Evolutionary conservation across 441 rosid species (phyloP), one percentile per base, ranked within the genome.

Genomic region (Macaranga tanarius): DNA sequence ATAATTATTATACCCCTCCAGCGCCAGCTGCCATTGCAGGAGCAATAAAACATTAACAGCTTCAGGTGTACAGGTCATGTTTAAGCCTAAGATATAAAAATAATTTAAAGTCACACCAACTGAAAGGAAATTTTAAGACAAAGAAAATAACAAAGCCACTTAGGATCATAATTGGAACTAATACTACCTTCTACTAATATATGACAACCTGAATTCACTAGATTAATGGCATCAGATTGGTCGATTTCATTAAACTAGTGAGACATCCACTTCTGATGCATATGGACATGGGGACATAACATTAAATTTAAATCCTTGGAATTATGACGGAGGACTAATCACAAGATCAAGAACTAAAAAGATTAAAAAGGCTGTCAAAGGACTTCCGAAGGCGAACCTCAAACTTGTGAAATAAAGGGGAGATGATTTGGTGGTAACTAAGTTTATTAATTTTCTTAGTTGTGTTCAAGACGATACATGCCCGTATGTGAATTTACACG

Each of bases 21-120:
- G 99, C 97, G 82, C 98, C 97, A 77, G 99, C 97, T 45, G 99
- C 99, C 86, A 93, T 84, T 63, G 98, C 92, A 84, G 98, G 99
- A 79, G 97, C 99, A 45, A 90, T 83, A 58, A 95, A 73, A 92
- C 85, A 69, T 93, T 97, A 73, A 88, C 87, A 44, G 97, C 99
- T 86, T 93, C 99, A 73, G 95, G 86, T 62, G 98, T 90, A 79
- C 98, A 95, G 6, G 99, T 95, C 99, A 95, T 95, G 80, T 87
- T 93, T 71, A 98, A 92, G 79, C 99, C 98, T 92, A 74, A 48
- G 64, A 38, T 34, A 5, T 7, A 34, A 51, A 31, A 79, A 74
- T 38, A 56, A 42, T 34, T 42, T 19, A 25, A 50, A 8, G 3
- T 13, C 62, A 38, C 7, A 55, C 65, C 69, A 67, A 55, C 26